Base-by-base conservation (phyloP, 2,329 filamentous ascomycete species). In the Sporothrix protearum region DNA sequence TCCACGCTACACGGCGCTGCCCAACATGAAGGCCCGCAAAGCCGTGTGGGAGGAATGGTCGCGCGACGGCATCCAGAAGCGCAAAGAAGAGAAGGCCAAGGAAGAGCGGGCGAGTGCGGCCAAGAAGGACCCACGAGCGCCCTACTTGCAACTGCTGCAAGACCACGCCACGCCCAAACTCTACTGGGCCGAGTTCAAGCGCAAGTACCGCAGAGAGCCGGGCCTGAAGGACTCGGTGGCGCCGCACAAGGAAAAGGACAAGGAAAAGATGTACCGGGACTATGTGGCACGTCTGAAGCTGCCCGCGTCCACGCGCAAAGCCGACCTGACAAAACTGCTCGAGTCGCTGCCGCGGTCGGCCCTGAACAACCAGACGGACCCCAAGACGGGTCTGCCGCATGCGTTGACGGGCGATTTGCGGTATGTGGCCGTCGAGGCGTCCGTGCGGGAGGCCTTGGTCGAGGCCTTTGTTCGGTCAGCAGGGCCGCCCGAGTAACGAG, bases 101-200 rank as follows among this genome's bases (percentile, higher is more conserved):
- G 64, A n/a, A 16, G 57, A 53, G 1, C 53, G 63, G 22, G 22
- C 47, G 88, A 94, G 78, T 91, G 92, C 80, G 95, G 93, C 80
- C 9, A 95, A 93, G 82, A 88, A 88, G 74, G 94, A 98, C 77
- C 95, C 96, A 0, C 85, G 87, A 63, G 91, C 97, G 75, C 89
- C 91, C 0, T 99, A 96, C 79, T 82, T 98, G 73, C 86, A 87
- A 0, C 91, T 99, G 74, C 83, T 99, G 39, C 89, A 95, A 74
- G 88, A 91, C 66, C 88, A 93, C 75, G 95, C 94, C 0, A 96
- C 91, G 0, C 91, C 93, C 0, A 98, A 97, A 81, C 85, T 99
- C 0, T 99, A 97, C 84, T 99, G 96, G 96, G 91, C 93, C 0
- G 96, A 99, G 79, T 99, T 99, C 81, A 93, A 92, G 77, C 86